These are phyloP conservation scores for Phaeosphaeria sp. DNA, from an alignment of 2,329 filamentous ascomycete species.

Conservation along the genomic window DNA sequence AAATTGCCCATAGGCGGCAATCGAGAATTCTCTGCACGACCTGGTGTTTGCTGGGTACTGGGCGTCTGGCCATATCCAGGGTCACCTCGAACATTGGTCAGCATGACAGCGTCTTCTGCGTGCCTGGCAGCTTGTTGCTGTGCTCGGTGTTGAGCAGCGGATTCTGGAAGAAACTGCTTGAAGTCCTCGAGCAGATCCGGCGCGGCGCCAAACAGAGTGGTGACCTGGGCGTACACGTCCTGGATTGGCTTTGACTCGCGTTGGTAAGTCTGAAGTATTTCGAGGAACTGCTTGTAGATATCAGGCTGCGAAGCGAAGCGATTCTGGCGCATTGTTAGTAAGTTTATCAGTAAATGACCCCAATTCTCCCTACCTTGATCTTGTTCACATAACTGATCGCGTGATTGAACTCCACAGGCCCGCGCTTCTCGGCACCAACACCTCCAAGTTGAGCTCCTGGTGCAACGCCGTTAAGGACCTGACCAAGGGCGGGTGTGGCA, in stretches of 20 bases:
- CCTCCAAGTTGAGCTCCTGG: slow-evolving; percentile 63
- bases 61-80: slow-evolving; percentile 53
- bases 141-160: slow-evolving; percentile 66
- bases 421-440: slow-evolving; percentile 75
- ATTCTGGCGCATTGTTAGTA: slow-evolving; percentile 65
- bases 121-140: slow-evolving; percentile 67
- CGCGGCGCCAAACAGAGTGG: slow-evolving; percentile 88
- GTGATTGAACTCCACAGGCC: slow-evolving; percentile 98
- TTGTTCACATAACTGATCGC: slow-evolving; percentile 99
- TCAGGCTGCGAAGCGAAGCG: slow-evolving; percentile 96
- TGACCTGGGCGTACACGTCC: slow-evolving; percentile 97
- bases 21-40: slow-evolving; percentile 49
- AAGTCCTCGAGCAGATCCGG: slow-evolving; percentile 97
- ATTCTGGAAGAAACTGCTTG: slow-evolving; percentile 97
- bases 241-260: slow-evolving; percentile 97
- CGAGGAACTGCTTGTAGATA: slow-evolving; percentile 98
- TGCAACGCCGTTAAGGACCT: slow-evolving; percentile 67
- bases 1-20: slow-evolving; percentile 97
- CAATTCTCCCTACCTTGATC: slow-evolving; percentile 77
- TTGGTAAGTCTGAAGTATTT: slow-evolving; percentile 98
- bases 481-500: slow-evolving; percentile 59
- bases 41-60: slow-evolving; percentile 56
- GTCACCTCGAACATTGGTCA: slow-evolving; percentile 68
- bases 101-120: slow-evolving; percentile 72
- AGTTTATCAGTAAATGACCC: neutral